phyloP scores from a whole-genome alignment of 1,284 basidiomycete species.

The Pyrrhoderma noxium region DNA sequence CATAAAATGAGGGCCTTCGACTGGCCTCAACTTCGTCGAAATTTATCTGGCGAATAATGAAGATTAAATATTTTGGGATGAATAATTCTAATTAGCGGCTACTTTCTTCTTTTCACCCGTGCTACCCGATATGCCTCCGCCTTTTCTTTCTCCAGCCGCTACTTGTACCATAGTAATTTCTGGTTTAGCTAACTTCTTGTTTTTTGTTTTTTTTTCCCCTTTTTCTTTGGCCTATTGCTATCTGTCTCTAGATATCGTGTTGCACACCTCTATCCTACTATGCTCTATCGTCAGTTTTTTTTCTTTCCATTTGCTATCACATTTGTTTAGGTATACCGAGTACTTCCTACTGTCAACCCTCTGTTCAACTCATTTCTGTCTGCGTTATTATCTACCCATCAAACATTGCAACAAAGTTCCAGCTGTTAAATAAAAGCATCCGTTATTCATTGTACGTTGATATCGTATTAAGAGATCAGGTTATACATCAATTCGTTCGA shows the following conservation, averaged over 20 bases:
- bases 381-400: not conserved
- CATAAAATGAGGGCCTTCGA: not conserved
- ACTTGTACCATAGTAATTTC: slow-evolving; percentile 9
- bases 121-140: not conserved
- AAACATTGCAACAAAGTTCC: too few species aligned
- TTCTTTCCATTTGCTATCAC: slow-evolving; percentile 15
- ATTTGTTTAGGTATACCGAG: slow-evolving; percentile 9
- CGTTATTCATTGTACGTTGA: too few species aligned
- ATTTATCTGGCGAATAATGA: slow-evolving; percentile 10
- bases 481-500: too few species aligned
- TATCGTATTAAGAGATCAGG: too few species aligned
- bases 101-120: slow-evolving; percentile 1
- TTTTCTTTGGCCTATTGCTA: slow-evolving; percentile 2
- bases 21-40: slow-evolving; percentile 3
- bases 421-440: too few species aligned
- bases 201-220: not conserved
- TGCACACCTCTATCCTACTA: too few species aligned
- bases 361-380: not conserved
- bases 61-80: not conserved
- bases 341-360: slow-evolving; percentile 6
- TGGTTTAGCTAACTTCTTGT: too few species aligned
- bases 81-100: slow-evolving; percentile 11
- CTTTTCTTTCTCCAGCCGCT: slow-evolving; percentile 4
- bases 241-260: slow-evolving; percentile 7
- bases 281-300: slow-evolving; percentile 3